phyloP scores from a whole-genome alignment of 441 rosid genomes.

The Kokia cookei region DNA sequence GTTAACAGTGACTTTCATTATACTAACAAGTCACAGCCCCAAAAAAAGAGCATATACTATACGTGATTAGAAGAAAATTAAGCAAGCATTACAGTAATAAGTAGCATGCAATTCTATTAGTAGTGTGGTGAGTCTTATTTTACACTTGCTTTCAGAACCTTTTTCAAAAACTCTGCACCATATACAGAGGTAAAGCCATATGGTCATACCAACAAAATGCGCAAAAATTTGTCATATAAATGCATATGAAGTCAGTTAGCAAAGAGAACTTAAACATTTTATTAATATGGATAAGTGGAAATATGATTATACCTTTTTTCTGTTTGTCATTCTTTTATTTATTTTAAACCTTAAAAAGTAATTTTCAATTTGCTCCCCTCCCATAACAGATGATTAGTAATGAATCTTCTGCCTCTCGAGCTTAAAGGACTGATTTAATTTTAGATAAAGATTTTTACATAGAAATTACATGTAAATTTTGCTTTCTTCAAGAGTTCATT shows the following conservation, averaged over 20 bases:
- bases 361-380: not conserved
- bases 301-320: not conserved
- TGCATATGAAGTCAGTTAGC: not conserved
- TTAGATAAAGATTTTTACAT: not conserved
- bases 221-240: not conserved
- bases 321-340: not conserved
- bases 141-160: not conserved
- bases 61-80: not conserved
- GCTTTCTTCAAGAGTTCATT: not conserved
- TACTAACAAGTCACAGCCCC: not conserved
- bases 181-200: not conserved
- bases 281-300: not conserved
- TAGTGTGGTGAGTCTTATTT: not conserved
- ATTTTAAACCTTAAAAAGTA: not conserved
- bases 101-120: not conserved
- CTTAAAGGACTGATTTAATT: not conserved
- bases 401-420: not conserved
- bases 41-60: not conserved
- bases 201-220: not conserved
- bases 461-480: not conserved
- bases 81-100: not conserved
- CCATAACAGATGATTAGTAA: not conserved
- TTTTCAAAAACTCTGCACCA: not conserved
- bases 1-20: not conserved
- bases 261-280: not conserved